phyloP scores from a whole-genome alignment of 495 filamentous ascomycete species.

The Penicillium paxilli region DNA sequence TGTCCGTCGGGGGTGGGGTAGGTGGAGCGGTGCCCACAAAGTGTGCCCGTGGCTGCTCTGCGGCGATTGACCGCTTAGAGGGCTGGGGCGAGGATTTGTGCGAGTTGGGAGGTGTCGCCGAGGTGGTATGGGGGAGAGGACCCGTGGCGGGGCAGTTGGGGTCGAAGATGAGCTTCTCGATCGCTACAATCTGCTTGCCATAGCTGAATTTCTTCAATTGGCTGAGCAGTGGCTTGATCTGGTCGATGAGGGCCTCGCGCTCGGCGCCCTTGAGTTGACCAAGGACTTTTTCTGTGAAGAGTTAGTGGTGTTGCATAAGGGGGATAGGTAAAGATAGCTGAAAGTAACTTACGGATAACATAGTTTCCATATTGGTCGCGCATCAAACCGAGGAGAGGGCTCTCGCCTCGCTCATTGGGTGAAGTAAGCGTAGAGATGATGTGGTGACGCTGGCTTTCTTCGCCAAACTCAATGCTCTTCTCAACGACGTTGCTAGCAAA shows the following conservation, averaged over 20 bases:
- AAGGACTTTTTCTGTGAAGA: conserved; percentile 70
- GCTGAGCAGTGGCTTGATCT: conserved; percentile 72
- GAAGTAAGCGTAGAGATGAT: conserved; percentile 70
- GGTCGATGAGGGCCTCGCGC: conserved; percentile 63
- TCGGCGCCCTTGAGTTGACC: conserved; percentile 66
- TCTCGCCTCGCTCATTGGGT: conserved; percentile 61
- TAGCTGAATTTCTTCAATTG: conserved; percentile 71
- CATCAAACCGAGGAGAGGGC: conserved; percentile 71
- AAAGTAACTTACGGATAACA: conserved; percentile 78
- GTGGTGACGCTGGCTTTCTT: conserved; percentile 62
- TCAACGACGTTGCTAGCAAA: conserved; percentile 98
- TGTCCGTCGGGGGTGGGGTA: conserved; percentile 46
- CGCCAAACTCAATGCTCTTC: conserved; percentile 81
- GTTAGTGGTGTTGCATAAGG: conserved; percentile 16
- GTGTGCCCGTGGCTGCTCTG: conserved; percentile 30
- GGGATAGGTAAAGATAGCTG: not conserved
- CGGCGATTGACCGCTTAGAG: conserved; percentile 34
- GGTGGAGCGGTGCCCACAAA: conserved; percentile 42
- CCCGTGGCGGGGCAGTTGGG: conserved; percentile 25
- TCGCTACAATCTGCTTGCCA: conserved; percentile 76
- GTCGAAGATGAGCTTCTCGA: conserved; percentile 62
- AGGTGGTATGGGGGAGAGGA: conserved; percentile 27
- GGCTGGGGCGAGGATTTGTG: conserved; percentile 50
- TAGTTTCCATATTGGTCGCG: conserved; percentile 95
- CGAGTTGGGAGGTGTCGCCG: conserved; percentile 45